Evolutionary conservation across 2,329 filamentous ascomycete species (phyloP), one percentile per base, ranked within the genome.

Genomic region (Bipolaris cookei): DNA sequence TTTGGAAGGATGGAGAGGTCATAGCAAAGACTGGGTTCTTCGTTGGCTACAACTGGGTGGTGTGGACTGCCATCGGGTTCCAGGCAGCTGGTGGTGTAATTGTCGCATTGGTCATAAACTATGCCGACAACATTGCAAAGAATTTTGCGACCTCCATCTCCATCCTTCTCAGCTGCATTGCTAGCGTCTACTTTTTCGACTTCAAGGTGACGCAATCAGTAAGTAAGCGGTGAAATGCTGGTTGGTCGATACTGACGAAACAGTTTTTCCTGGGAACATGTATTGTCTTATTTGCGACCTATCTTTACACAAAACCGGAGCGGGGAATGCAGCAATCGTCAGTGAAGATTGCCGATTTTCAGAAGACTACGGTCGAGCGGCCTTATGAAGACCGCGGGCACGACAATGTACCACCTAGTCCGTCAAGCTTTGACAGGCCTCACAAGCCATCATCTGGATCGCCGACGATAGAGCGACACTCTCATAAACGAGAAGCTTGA

Each of bases 121-220:
- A 92, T 72, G 88, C 90, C 4, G 90, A 95, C 79, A 96, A 95
- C 70, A 96, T 96, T 72, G 89, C 91, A 57, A 96, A 96, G 81
- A 97, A 95, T 73, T 93, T 96, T 77, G 92, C 94, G 4, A 94
- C 92, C 4, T 95, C 91, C 69, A 91, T 96, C 61, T 97, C 92
- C 70, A 96, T 98, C 60, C 82, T 97, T 54, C 80, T 97, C 47
- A 96, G 91, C 73, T 92, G 93, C 62, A 65, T 97, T 13, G 90
- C 91, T 50, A 97, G 92, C 71, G 84, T 96, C 1, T 88, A 87
- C 77, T 89, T 97, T 64, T 97, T 98, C 74, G 84, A 93, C 47
- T 91, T 96, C 64, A 78, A 86, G 45, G 84, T 95, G 41, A 90
- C 89, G 0, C 45, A 42, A 47, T 70, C 69, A 18, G 74, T 77